Base-by-base conservation (phyloP, 2,329 filamentous ascomycete genomes). In the Colletotrichum sp. region DNA sequence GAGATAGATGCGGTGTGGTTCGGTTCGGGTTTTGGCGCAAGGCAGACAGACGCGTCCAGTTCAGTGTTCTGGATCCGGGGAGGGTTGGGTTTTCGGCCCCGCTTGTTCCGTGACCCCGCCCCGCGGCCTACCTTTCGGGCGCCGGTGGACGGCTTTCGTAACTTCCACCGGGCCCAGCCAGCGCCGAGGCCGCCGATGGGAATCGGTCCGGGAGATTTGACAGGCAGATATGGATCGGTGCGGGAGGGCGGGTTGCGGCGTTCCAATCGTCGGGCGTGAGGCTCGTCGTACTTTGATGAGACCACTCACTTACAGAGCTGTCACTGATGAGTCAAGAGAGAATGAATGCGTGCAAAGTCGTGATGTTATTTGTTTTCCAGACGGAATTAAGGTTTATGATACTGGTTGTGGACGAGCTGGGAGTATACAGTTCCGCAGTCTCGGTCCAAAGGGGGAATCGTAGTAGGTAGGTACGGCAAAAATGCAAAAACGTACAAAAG, bases 341-440 rank as follows among this genome's bases (percentile, higher is more conserved):
- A n/a, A 13, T 49, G 16, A 21, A 7, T 39, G 69, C 57, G 75
- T 76, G 75, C 75, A 75, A 76, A 55, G 49, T 30, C 24, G 71
- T 70, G 66, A 75, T 76, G 65, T 75, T 75, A 62, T 76, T 76
- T 60, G 49, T 75, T 64, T 66, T 60, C 65, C 71, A 32, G 60
- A 28, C 60, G 49, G 67, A 75, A 76, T 76, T 76, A 76, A 65
- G 71, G 44, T 71, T 66, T 76, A 68, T 73, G 39, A 10, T 75
- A 75, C 44, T 75, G 32, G 36, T 49, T 44, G 59, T 36, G 62
- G 32, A 63, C 59, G 67, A 62, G 74, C 65, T 36, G 59, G 26
- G 34, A 52, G 44, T 39, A 24, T 64, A 73, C 26, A 18, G 34
- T 52, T 34, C 32, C 65, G 52, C 74, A 64, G 64, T 26, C 49